Evolutionary conservation across 1,284 basidiomycete species (phyloP).

Genomic region (Ustilago trichophora): DNA sequence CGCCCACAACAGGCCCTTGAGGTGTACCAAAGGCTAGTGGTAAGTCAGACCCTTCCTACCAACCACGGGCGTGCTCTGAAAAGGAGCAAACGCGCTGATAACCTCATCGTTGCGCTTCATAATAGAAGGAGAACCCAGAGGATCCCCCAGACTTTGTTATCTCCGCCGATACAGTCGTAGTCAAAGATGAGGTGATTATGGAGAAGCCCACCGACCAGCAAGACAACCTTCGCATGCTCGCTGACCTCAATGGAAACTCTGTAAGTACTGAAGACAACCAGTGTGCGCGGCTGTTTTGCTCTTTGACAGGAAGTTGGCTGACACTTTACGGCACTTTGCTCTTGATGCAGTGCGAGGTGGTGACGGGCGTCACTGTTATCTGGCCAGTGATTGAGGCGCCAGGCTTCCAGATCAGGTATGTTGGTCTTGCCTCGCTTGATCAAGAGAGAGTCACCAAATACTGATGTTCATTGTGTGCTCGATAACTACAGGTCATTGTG

Average conservation of each 20-base stretch:
- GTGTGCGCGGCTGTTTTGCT: too few relatives aligned
- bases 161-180: conserved; percentile 68
- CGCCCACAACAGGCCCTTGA: conserved; percentile 60
- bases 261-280: too few relatives aligned
- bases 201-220: conserved; percentile 85
- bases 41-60: conserved; percentile 31
- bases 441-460: too few relatives aligned
- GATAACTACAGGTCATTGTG: conserved; percentile 44
- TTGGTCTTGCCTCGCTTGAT: not conserved
- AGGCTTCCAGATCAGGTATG: conserved; percentile 83
- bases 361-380: conserved; percentile 70
- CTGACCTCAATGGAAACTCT: conserved; percentile 75
- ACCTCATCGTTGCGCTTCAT: not conserved
- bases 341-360: conserved; percentile 61
- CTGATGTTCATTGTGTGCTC: not conserved
- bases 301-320: too few relatives aligned
- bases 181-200: conserved; percentile 71
- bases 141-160: conserved; percentile 93
- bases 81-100: not conserved
- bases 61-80: too few relatives aligned
- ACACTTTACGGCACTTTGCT: not conserved
- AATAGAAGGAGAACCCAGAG: conserved; percentile 73
- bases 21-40: conserved; percentile 59
- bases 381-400: conserved; percentile 85
- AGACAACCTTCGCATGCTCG: conserved; percentile 87